Base-by-base conservation (phyloP, 1,139 yeast species). In the Pneumocystis wakefieldiae region DNA sequence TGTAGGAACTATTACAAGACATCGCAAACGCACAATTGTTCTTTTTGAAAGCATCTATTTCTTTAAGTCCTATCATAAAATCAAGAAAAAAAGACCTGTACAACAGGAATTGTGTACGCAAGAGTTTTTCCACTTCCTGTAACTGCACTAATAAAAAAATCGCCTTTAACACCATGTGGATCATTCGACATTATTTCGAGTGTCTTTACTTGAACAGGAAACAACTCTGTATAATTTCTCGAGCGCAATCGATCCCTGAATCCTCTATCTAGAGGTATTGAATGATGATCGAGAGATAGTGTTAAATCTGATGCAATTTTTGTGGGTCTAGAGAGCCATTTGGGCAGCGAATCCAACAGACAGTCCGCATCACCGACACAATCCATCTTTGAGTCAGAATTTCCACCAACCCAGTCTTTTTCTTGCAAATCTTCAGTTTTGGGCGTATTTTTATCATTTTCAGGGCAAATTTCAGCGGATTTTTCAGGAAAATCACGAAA, bases 81-180 rank as follows among this genome's bases (percentile, higher is more conserved):
- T 38, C 4, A 24, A 39, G 12, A 60, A 62, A 29, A 29, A 28
- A 57, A 5, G 35, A 60, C 77, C 67, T 90, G 90, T 1, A 94
- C 78, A 12, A 92, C 81, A 0, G 98, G 98, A 2, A 92, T 79
- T 66, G 84, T 80, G 72, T 92, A 92, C 8, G 97, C 95, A 63
- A 94, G 76, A 0, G 99, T 92, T 72, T 92, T 92, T 70, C 99
- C 99, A 0, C 96, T 87, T 62, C 99, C 99, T 0, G 99, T 92
- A 4, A 95, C 83, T 1, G 98, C 96, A 73, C 92, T 91, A 4
- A 92, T 96, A 61, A 92, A 76, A 19, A 90, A 75, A 59, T 76
- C 78, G 0, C 95, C 94, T 60, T 24, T 48, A 12, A 80, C 78
- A n/a, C 84, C 57, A 48, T 59, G 70, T 63, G 72, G 75, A 14